Evolutionary conservation across 768 basidiomycete species (phyloP).

Genomic region (Dioszegia crocea): DNA sequence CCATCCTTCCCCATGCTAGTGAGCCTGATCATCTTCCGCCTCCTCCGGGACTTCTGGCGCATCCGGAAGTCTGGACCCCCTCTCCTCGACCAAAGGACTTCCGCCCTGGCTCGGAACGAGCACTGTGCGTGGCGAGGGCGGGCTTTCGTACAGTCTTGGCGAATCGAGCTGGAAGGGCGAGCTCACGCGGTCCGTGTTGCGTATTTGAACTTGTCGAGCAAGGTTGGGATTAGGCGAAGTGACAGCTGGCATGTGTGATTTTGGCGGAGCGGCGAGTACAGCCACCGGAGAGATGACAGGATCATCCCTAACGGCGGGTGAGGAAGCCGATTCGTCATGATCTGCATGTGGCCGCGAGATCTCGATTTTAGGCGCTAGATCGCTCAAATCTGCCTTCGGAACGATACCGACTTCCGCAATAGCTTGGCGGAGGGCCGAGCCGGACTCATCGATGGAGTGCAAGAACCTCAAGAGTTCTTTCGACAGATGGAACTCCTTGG

Average conservation of each 20-base stretch:
- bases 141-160: conserved; percentile 25
- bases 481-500: conserved; percentile 79
- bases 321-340: no score
- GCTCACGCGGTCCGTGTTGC: conserved; percentile 6
- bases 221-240: not conserved
- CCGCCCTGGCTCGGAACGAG: not conserved
- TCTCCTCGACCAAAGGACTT: not conserved
- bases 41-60: conserved; percentile 1
- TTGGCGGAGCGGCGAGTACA: not conserved
- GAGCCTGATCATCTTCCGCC: not conserved
- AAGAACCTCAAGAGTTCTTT: conserved; percentile 87
- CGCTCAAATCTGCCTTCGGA: not conserved
- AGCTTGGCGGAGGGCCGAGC: conserved; percentile 47
- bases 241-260: not conserved
- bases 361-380: not conserved
- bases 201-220: conserved; percentile 3
- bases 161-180: conserved; percentile 29
- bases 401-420: conserved; percentile 29
- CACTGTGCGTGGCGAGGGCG: conserved; percentile 27
- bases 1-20: no score
- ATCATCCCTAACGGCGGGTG: no score
- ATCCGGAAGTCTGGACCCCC: not conserved
- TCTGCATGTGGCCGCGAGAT: not conserved
- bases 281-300: no score
- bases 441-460: conserved; percentile 84